Percentiles rank a stretch among this genome's conserved stretches.
Conservation (phyloP, 1,139 yeast genomes). For the Hansenula lynferdii region DNA sequence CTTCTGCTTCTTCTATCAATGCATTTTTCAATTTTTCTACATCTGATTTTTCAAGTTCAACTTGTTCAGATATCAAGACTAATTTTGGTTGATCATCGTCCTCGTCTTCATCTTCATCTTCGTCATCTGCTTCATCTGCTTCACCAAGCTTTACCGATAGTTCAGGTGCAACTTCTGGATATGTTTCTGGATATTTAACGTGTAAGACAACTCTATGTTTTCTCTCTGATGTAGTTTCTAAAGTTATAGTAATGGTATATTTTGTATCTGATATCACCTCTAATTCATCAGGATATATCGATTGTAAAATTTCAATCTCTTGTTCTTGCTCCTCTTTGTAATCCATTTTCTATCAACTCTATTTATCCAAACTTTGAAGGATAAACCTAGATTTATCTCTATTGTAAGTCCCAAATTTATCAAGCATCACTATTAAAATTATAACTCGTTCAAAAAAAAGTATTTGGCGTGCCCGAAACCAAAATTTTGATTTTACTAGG, state of each 20-base stretch:
- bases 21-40: conserved; percentile 34
- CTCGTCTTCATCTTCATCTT: conserved; percentile 41
- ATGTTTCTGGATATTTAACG: conserved; percentile 64
- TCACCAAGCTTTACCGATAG: conserved; percentile 34
- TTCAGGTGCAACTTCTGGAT: conserved; percentile 68
- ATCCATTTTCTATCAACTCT: conserved; percentile 48
- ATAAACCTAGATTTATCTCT: too few species aligned
- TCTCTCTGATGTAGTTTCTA: conserved; percentile 58
- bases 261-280: conserved; percentile 34
- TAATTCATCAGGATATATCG: conserved; percentile 92
- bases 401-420: too few species aligned
- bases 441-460: too few species aligned
- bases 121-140: conserved; percentile 36
- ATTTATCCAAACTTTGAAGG: too few species aligned
- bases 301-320: conserved; percentile 78
- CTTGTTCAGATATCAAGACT: conserved; percentile 50
- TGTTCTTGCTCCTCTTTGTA: conserved; percentile 70
- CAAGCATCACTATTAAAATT: too few species aligned
- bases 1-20: conserved; percentile 60
- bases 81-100: conserved; percentile 35
- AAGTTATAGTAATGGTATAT: conserved; percentile 40
- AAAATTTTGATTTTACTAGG: too few species aligned
- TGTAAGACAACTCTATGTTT: conserved; percentile 46
- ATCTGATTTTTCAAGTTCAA: conserved; percentile 46
- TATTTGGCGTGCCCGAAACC: too few species aligned